phyloP scores from a whole-genome alignment of 2,329 filamentous ascomycete genomes.

The Coniosporium tulheliwenetii region DNA sequence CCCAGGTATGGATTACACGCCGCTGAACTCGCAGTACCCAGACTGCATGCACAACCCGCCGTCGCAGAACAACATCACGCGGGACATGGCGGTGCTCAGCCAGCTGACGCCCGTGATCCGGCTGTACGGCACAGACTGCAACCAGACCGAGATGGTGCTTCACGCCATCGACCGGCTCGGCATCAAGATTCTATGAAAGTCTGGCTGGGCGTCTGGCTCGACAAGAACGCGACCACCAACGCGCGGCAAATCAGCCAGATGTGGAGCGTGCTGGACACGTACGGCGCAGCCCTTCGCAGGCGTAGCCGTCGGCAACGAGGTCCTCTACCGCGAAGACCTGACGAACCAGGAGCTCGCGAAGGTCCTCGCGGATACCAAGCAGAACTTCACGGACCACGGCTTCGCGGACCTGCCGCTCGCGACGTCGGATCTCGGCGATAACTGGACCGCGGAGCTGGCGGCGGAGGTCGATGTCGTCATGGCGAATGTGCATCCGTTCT shows the following conservation, averaged over 20 bases:
- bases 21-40: constrained; percentile 79
- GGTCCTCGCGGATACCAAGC: constrained; percentile 51
- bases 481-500: constrained; percentile 96
- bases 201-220: constrained; percentile 92
- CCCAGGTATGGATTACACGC: constrained; percentile 89
- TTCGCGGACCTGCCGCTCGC: constrained; percentile 58
- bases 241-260: constrained; percentile 67
- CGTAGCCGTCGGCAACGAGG: constrained; percentile 49
- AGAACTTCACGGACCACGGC: constrained; percentile 52
- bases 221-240: constrained; percentile 70
- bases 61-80: constrained; percentile 86
- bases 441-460: constrained; percentile 62
- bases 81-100: constrained; percentile 77
- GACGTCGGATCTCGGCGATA: constrained; percentile 76
- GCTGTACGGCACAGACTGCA: constrained; percentile 91
- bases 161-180: constrained; percentile 63
- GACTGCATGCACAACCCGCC: constrained; percentile 63
- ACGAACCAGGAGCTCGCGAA: constrained; percentile 45
- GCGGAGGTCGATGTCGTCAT: constrained; percentile 70
- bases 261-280: constrained; percentile 63
- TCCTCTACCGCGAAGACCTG: constrained; percentile 49
- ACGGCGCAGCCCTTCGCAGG: constrained; percentile 46
- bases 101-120: constrained; percentile 80
- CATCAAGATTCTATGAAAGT: constrained; percentile 62
- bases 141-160: constrained; percentile 88